Evolutionary conservation across 192 early-diverging fungal species (phyloP).

Genomic region (Backusella psychrophila): DNA sequence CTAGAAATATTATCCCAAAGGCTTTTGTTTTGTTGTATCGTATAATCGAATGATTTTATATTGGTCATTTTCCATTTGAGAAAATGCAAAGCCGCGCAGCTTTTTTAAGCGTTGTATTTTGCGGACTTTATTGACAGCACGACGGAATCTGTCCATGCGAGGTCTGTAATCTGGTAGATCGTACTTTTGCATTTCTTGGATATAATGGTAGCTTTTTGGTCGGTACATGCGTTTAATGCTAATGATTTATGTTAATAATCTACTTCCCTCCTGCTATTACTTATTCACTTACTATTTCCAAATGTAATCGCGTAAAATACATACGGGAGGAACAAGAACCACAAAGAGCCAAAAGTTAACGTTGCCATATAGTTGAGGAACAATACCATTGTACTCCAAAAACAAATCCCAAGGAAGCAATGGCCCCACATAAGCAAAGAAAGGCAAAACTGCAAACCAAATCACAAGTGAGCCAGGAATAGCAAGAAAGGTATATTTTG

Average conservation of each 20-base stretch:
- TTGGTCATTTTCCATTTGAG: constrained; percentile 94
- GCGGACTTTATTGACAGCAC: constrained; percentile 94
- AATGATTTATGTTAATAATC: background rate
- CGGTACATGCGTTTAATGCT: constrained; percentile 75
- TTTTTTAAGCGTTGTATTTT: constrained; percentile 88
- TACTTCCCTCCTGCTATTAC: background rate
- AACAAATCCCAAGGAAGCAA: constrained; percentile 56
- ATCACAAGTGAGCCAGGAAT: constrained; percentile 86
- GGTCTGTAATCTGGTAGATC: constrained; percentile 98
- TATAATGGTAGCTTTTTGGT: constrained; percentile 86
- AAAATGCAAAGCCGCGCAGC: constrained; percentile 93
- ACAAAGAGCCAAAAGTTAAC: constrained; percentile 85
- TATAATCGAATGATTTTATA: constrained; percentile 50
- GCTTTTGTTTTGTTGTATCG: constrained; percentile 54
- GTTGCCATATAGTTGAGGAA: constrained; percentile 61
- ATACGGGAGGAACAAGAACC: constrained; percentile 75
- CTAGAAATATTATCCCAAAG: constrained; percentile 34
- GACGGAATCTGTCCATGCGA: constrained; percentile 95
- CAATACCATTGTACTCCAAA: constrained; percentile 70
- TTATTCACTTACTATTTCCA: constrained; percentile 89
- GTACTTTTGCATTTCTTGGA: constrained; percentile 98
- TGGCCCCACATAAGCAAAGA: constrained; percentile 81
- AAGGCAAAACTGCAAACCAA: constrained; percentile 85
- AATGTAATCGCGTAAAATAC: constrained; percentile 82
- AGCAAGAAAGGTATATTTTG: constrained; percentile 88